phyloP scores from a whole-genome alignment of 176 grass and related monocot species.

The Avena atlantica region DNA sequence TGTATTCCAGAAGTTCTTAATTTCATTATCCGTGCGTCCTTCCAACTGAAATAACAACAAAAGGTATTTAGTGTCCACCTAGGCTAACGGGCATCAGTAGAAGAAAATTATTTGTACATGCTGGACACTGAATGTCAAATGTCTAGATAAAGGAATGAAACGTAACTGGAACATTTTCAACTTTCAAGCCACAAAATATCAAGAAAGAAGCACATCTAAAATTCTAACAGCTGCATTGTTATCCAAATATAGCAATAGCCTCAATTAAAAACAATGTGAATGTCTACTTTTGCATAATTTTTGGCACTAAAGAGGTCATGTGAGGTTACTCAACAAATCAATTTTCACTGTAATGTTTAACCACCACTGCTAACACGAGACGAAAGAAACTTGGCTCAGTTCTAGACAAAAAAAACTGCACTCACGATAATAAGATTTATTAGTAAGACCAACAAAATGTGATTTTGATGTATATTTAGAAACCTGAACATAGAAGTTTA shows the following conservation, averaged over 20 bases:
- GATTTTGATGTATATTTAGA: not conserved
- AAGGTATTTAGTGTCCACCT: constrained; percentile 22
- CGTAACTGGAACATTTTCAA: constrained; percentile 10
- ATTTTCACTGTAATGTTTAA: constrained; percentile 11
- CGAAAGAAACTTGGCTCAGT: not conserved
- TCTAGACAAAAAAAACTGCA: not conserved
- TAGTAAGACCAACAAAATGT: constrained; percentile 3
- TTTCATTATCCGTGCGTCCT: constrained; percentile 86
- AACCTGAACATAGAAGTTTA: not conserved
- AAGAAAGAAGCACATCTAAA: not conserved
- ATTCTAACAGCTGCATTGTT: not conserved
- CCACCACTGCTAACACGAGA: too few species aligned
- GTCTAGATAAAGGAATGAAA: not conserved
- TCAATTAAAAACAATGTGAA: not conserved
- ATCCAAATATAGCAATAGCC: not conserved
- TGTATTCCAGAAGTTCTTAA: constrained; percentile 87
- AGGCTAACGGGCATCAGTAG: not conserved
- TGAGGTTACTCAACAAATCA: not conserved
- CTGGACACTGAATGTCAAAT: not conserved
- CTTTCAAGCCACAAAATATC: constrained; percentile 11
- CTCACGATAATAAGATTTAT: not conserved
- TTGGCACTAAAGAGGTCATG: constrained; percentile 15
- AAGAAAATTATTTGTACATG: constrained; percentile 8
- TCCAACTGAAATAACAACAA: constrained; percentile 59
- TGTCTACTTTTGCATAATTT: constrained; percentile 11